Percentiles rank a stretch among this genome's conserved stretches.
These are phyloP conservation scores for Clarireedia paspali DNA, from an alignment of 2,329 filamentous ascomycete species.

Conservation along the genomic window DNA sequence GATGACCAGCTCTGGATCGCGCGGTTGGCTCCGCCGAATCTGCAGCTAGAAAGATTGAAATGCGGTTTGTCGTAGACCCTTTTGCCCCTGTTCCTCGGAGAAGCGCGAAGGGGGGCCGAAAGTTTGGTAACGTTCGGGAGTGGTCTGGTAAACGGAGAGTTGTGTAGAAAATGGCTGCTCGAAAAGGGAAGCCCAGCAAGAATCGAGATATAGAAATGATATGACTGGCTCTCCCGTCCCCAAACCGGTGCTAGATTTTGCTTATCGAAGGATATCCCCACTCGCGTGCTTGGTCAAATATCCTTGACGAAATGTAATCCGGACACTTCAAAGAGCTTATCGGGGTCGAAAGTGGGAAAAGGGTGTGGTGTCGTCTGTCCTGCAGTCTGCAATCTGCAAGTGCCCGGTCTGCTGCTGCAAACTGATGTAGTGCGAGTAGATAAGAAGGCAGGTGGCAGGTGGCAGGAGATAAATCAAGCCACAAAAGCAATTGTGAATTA, in stretches of 20 bases:
- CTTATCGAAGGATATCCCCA: conserved; percentile 6
- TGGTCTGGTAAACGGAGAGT: background rate
- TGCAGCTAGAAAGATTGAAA: conserved; percentile 20
- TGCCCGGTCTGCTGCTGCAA: background rate
- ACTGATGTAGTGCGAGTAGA: background rate
- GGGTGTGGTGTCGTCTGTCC: conserved; percentile 7
- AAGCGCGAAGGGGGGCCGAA: conserved; percentile 17
- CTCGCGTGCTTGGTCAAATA: conserved; percentile 2
- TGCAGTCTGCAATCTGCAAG: conserved; percentile 6
- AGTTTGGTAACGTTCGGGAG: background rate
- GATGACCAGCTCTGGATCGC: conserved; percentile 21
- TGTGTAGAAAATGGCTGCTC: conserved; percentile 1
- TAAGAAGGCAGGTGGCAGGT: conserved; percentile 3
- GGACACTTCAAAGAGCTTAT: conserved; percentile 7
- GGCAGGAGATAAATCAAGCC: background rate
- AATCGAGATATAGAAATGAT: background rate
- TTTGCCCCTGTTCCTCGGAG: conserved; percentile 22
- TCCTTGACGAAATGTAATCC: conserved; percentile 3
- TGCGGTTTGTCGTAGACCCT: conserved; percentile 10
- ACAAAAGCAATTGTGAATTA: background rate
- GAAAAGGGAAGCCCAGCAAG: conserved; percentile 2
- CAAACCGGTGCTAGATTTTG: background rate
- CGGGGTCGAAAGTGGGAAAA: conserved; percentile 4
- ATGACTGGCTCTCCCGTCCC: background rate
- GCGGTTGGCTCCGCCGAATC: conserved; percentile 19